A percentile compares a stretch with the other conserved stretches of the same genome.
Conservation (phyloP, 78 protist species). For the Dictyostelium discoideum region dicty_2.7 NC_007089.4:1786001-1786500, state of each 20-base stretch:
- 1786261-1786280: slow-evolving; percentile 99
- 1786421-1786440: slow-evolving; percentile 99
- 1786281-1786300: slow-evolving; percentile 97
- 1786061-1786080: slow-evolving; percentile 95
- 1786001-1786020: slow-evolving; percentile 77
- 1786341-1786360: slow-evolving; percentile 98
- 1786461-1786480: slow-evolving; percentile 82
- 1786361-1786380: slow-evolving; percentile 99
- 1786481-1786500: slow-evolving; percentile 98
- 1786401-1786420: slow-evolving; percentile 99
- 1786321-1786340: slow-evolving; percentile 97
- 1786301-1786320: slow-evolving; percentile 98
- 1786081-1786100: slow-evolving; percentile 96
- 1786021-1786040: slow-evolving; percentile 96
- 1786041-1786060: slow-evolving; percentile 95
- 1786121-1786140: slow-evolving; percentile 70
- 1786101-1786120: slow-evolving; percentile 90
- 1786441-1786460: slow-evolving; percentile 89
- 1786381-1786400: slow-evolving; percentile 99
- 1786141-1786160: slow-evolving; percentile 97
- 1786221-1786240: slow-evolving; percentile 99
- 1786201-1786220: slow-evolving; percentile 99
- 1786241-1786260: slow-evolving; percentile 97
- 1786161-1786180: slow-evolving; percentile 99
- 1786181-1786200: slow-evolving; percentile 98